Conservation (phyloP, 2,329 filamentous ascomycete species). For the Exophiala lecanii-corni region DNA sequence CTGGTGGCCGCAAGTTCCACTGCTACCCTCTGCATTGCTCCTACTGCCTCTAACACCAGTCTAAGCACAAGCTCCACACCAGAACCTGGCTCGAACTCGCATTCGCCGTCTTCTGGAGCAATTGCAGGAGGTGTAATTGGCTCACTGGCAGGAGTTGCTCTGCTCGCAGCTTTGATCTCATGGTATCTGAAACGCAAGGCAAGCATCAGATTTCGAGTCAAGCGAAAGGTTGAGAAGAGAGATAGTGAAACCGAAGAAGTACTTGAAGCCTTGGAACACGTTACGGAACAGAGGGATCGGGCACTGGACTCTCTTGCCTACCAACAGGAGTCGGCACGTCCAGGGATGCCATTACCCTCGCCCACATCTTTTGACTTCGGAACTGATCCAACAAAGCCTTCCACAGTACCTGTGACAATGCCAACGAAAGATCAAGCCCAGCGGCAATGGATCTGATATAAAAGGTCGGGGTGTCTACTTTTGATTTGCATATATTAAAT, state of each 20-base stretch:
- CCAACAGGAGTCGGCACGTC: too few relatives aligned
- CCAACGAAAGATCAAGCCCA: too few relatives aligned
- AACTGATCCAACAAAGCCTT: slow-evolving; percentile 7
- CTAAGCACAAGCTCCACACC: slow-evolving; percentile 6
- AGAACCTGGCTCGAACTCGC: background rate
- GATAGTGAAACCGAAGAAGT: slow-evolving; percentile 5
- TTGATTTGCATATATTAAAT: too few relatives aligned
- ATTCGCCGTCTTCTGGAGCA: slow-evolving; percentile 7
- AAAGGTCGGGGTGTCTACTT: too few relatives aligned
- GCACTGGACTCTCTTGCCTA: slow-evolving; percentile 10
- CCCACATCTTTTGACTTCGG: slow-evolving; percentile 20
- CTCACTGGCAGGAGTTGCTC: slow-evolving; percentile 17
- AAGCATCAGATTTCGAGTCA: slow-evolving; percentile 16
- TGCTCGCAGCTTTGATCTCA: slow-evolving; percentile 14
- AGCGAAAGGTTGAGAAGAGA: slow-evolving; percentile 10
- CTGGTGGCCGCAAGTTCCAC: slow-evolving; percentile 10
- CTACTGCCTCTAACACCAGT: background rate
- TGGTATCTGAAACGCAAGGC: slow-evolving; percentile 15
- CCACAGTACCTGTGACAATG: too few relatives aligned
- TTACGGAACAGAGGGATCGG: slow-evolving; percentile 7
- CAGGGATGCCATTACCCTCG: slow-evolving; percentile 3
- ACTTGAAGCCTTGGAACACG: slow-evolving; percentile 2
- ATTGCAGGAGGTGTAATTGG: slow-evolving; percentile 22
- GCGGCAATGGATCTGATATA: too few relatives aligned
- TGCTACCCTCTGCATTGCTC: slow-evolving; percentile 4